Conservation (phyloP, 2,329 filamentous ascomycete genomes). For the Sclerotinia trifoliorum region DNA sequence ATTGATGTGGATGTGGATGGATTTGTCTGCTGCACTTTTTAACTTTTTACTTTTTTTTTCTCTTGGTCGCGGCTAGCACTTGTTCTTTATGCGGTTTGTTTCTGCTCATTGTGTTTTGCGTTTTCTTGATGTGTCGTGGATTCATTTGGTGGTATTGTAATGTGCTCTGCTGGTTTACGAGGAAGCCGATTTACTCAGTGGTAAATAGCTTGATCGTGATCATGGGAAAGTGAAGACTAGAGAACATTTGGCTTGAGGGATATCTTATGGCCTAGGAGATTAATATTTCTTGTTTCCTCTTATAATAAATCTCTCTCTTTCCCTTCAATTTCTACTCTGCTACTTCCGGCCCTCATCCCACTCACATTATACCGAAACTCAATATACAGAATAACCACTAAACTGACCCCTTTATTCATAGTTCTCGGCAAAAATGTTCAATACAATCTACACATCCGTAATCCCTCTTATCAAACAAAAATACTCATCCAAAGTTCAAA, state of each 20-base stretch:
- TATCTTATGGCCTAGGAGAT: neutral
- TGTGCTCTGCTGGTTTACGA: neutral
- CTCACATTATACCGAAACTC: neutral
- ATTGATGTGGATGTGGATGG: neutral
- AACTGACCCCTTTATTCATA: neutral
- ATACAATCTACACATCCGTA: constrained; percentile 67
- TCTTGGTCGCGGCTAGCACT: too few relatives aligned
- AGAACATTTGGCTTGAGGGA: neutral
- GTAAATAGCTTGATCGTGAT: too few relatives aligned
- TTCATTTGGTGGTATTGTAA: neutral
- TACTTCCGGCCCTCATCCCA: neutral
- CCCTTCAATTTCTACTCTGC: too few relatives aligned
- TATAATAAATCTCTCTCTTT: neutral
- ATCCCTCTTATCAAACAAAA: constrained; percentile 62
- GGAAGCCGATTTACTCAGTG: neutral
- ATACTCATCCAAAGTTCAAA: constrained; percentile 58
- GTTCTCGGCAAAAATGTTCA: constrained; percentile 68
- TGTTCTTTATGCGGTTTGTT: too few relatives aligned
- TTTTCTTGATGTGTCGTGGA: too few relatives aligned
- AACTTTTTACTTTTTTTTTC: too few relatives aligned
- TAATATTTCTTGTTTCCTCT: neutral
- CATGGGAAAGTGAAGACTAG: neutral
- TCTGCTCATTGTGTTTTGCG: too few relatives aligned
- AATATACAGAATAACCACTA: neutral
- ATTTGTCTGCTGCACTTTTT: too few relatives aligned